Conservation (phyloP, 805 yeast genomes). For the Saccharomycopsis malanga region DNA sequence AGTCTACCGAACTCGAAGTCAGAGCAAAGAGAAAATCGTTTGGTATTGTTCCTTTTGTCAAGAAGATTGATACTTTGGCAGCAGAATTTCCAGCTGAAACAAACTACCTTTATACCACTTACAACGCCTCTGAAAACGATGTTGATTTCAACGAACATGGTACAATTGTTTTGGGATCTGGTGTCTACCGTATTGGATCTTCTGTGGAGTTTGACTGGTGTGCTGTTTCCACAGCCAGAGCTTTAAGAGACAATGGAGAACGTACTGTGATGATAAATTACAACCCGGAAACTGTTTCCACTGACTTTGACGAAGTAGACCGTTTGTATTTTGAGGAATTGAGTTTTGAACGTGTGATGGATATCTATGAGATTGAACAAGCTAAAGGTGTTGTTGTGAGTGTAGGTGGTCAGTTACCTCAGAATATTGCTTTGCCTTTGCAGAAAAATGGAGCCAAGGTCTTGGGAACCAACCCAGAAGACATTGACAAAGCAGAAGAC, state of each 20-base stretch:
- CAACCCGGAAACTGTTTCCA: conserved; percentile 97
- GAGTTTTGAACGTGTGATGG: conserved; percentile 93
- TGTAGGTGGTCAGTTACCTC: conserved; percentile 98
- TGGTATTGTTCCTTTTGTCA: conserved; percentile 86
- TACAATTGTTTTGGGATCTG: conserved; percentile 94
- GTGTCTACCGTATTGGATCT: conserved; percentile 97
- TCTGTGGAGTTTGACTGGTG: conserved; percentile 99
- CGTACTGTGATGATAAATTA: conserved; percentile 95
- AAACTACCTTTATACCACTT: conserved; percentile 91
- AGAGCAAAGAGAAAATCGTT: conserved; percentile 74
- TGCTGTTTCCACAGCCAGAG: conserved; percentile 94
- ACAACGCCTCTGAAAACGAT: conserved; percentile 84
- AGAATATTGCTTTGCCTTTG: conserved; percentile 84
- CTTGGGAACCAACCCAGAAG: conserved; percentile 89
- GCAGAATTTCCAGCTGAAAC: conserved; percentile 99
- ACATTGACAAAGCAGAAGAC: conserved; percentile 95
- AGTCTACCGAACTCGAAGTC: conserved; percentile 69
- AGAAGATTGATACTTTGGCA: conserved; percentile 94
- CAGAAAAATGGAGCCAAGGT: conserved; percentile 80
- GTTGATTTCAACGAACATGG: conserved; percentile 84
- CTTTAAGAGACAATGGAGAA: conserved; percentile 79
- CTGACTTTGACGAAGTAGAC: conserved; percentile 98
- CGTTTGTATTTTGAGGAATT: conserved; percentile 94
- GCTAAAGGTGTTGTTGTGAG: conserved; percentile 90
- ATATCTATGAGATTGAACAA: conserved; percentile 87